Percentiles rank a stretch among this genome's conserved stretches.
These are phyloP conservation scores for Orbilia brochopaga DNA, from an alignment of 2,329 filamentous ascomycete species.

Conservation along the genomic window DNA sequence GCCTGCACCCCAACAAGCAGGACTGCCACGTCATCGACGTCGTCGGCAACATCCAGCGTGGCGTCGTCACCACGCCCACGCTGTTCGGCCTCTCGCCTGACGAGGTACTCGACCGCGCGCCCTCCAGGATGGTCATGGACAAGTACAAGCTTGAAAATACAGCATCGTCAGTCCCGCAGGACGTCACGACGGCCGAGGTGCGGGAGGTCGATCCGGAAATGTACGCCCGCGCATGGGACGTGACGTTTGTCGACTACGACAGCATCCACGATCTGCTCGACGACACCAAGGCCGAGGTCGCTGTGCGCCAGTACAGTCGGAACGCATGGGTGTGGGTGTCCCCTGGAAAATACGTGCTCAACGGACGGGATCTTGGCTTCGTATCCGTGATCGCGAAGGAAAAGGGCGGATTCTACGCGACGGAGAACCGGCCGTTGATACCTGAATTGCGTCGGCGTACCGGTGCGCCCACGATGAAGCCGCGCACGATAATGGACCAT, in stretches of 20 bases:
- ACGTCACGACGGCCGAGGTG: not conserved
- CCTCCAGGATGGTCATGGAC: conserved; percentile 67
- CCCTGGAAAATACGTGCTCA: conserved; percentile 58
- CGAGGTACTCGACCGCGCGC: conserved; percentile 73
- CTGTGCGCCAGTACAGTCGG: conserved; percentile 66
- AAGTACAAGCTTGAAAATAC: conserved; percentile 61
- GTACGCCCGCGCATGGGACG: conserved; percentile 56
- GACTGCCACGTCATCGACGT: conserved; percentile 97
- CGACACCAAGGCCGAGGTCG: conserved; percentile 78
- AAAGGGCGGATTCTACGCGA: conserved; percentile 43
- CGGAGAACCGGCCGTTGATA: conserved; percentile 56
- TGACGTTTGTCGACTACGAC: conserved; percentile 88
- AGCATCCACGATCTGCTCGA: conserved; percentile 88
- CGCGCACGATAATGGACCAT: conserved; percentile 69
- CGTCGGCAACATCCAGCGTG: conserved; percentile 81
- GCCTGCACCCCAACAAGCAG: conserved; percentile 77
- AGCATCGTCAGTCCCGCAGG: not conserved
- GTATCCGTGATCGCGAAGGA: conserved; percentile 51
- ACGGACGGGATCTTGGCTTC: conserved; percentile 56
- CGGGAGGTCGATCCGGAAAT: conserved; percentile 29
- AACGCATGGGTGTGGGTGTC: conserved; percentile 39
- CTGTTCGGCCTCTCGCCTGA: conserved; percentile 88
- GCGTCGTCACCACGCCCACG: conserved; percentile 88
- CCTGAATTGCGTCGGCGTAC: conserved; percentile 14
- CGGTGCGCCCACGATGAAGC: conserved; percentile 68